A percentile compares a stretch with the other conserved stretches of the same genome.
These are phyloP conservation scores for Pholiota molesta DNA, from an alignment of 768 basidiomycete species.

Conservation along the genomic window DNA sequence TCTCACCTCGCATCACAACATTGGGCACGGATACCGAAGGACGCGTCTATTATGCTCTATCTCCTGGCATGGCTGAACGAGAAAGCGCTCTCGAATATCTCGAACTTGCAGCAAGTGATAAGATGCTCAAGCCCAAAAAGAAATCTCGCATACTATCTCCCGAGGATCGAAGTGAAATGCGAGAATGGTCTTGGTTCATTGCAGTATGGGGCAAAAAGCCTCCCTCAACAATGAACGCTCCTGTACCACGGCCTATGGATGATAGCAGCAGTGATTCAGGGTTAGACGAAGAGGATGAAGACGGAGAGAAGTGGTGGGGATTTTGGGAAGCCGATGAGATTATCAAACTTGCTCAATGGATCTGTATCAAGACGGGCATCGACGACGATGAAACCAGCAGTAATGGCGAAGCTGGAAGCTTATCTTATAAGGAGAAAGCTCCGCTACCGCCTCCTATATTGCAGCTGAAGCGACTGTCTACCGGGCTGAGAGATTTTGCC, in stretches of 20 bases:
- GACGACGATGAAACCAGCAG: constrained; percentile 31
- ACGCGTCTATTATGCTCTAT: constrained; percentile 67
- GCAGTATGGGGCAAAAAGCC: constrained; percentile 71
- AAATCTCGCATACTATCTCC: constrained; percentile 41
- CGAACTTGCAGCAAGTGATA: constrained; percentile 32
- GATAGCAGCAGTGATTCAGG: constrained; percentile 22
- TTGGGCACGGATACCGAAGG: constrained; percentile 75
- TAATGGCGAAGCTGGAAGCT: constrained; percentile 11
- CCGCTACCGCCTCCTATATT: constrained; percentile 12
- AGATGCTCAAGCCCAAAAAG: constrained; percentile 41
- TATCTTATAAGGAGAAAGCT: constrained; percentile 13
- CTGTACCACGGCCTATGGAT: not conserved
- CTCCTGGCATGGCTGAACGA: constrained; percentile 60
- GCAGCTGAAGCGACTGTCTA: constrained; percentile 49
- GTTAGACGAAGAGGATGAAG: constrained; percentile 37
- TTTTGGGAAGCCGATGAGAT: constrained; percentile 71
- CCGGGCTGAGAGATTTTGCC: constrained; percentile 61
- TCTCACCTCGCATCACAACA: constrained; percentile 54
- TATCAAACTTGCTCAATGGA: constrained; percentile 65
- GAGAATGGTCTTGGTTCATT: constrained; percentile 78
- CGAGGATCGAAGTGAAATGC: constrained; percentile 55
- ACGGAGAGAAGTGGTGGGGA: constrained; percentile 72
- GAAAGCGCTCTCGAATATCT: constrained; percentile 51
- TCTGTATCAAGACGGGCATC: constrained; percentile 51
- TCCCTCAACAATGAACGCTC: constrained; percentile 14